A percentile compares a stretch with the other conserved stretches of the same genome.
phyloP scores from a whole-genome alignment of 805 yeast genomes.

The Zygosaccharomyces bailii region DNA sequence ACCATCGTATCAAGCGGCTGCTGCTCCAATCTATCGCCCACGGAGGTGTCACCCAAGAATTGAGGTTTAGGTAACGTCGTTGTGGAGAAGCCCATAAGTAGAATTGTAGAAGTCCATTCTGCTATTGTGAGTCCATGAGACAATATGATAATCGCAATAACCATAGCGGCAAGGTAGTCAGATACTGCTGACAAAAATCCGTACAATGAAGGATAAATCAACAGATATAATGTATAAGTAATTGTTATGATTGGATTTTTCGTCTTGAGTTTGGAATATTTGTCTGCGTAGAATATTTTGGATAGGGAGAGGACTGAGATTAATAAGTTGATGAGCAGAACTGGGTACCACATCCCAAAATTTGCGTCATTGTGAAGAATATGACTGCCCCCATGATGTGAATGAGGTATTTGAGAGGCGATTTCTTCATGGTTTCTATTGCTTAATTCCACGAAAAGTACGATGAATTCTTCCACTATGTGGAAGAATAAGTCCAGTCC shows the following conservation, averaged over 20 bases:
- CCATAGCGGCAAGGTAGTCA: constrained; percentile 31
- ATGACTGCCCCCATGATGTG: constrained; percentile 26
- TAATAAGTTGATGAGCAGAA: constrained; percentile 19
- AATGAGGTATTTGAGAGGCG: constrained; percentile 33
- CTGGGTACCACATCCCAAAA: constrained; percentile 28
- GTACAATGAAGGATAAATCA: constrained; percentile 27
- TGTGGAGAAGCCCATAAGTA: constrained; percentile 36
- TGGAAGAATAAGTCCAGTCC: constrained; percentile 89
- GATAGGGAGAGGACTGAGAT: constrained; percentile 26
- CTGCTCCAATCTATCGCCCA: constrained; percentile 6
- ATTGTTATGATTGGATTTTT: constrained; percentile 35
- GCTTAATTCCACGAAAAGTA: constrained; percentile 34
- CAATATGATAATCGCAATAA: constrained; percentile 30
- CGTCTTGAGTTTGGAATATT: constrained; percentile 31
- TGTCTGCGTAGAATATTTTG: constrained; percentile 29
- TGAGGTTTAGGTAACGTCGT: constrained; percentile 25
- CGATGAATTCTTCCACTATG: constrained; percentile 70
- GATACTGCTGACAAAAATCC: constrained; percentile 22
- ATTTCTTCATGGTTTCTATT: constrained; percentile 33
- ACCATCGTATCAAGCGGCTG: neutral
- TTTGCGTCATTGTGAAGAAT: constrained; percentile 10
- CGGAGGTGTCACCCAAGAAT: constrained; percentile 17
- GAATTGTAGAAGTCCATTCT: constrained; percentile 36
- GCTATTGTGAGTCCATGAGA: constrained; percentile 34
- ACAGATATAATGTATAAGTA: constrained; percentile 29